Base-by-base conservation (phyloP, 495 filamentous ascomycete species). In the Podospora pseudopauciseta region DNA sequence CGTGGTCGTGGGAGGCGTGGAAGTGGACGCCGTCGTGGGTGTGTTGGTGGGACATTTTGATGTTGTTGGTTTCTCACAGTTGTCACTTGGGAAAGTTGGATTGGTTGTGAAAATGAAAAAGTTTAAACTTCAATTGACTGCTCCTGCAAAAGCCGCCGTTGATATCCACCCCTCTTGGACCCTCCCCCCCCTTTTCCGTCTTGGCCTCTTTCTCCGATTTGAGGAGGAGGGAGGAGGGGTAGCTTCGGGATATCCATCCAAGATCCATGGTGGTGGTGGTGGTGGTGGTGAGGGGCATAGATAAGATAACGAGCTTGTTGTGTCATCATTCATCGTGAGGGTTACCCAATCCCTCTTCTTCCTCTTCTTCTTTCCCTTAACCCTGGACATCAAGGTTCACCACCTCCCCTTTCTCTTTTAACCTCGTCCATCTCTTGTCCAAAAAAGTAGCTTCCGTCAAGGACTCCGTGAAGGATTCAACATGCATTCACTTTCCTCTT, bases 1-100 rank as follows among this genome's bases (percentile, higher is more conserved):
- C 80, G 79, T 93, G 90, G 27, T 80, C 77, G 71, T 83, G 81
- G 6, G 71, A 70, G 61, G 61, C 61, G 72, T 80, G 75, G 65
- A 63, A 59, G 70, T 60, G 58, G 62, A 57, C 65, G 23, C 70
- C 72, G 57, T 76, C 74, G 73, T 79, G 77, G 49, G 77, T 68
- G 39, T 49, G 39, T 49, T 49, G 39, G 71, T 26, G 72, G 65
- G 66, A 60, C 64, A 20, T 62, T 64, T 23, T 44, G 30, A 11
- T 49, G 9, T 30, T 60, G 27, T 64, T 32, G 23, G 5, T 59
- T 59, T 5, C 16, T 16, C 19, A 53, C 23, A 23, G 13, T 27
- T 53, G 49, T 44, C 20, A 23, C 20, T 23, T 23, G 54, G n/a
- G 26, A 23, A 2, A 23, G 18, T 39, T 53, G 54, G 16, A 20